phyloP scores from a whole-genome alignment of 345 rosid species.

The Orychophragmus violaceus region DNA sequence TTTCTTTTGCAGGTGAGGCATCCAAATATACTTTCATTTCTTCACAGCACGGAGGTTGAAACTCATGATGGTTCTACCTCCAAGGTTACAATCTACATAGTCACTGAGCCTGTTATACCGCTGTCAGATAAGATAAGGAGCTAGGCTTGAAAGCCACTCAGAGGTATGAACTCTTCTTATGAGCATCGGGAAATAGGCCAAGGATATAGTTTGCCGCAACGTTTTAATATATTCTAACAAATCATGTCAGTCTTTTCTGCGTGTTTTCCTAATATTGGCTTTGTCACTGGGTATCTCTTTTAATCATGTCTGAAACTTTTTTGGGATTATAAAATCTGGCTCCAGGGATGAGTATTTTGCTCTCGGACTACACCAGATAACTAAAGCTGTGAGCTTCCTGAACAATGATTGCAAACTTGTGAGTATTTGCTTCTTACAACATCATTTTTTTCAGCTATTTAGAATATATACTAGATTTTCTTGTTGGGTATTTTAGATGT shows the following conservation, averaged over 20 bases:
- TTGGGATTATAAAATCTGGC: background rate
- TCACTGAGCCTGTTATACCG: slow-evolving; percentile 98
- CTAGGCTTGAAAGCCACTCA: slow-evolving; percentile 80
- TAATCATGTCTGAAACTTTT: background rate
- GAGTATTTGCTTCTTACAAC: slow-evolving; percentile 27
- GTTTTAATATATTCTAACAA: background rate
- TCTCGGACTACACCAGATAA: slow-evolving; percentile 82
- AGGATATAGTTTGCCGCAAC: background rate
- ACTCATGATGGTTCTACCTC: slow-evolving; percentile 57
- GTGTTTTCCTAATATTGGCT: background rate
- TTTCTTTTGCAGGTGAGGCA: slow-evolving; percentile 71
- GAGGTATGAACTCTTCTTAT: slow-evolving; percentile 44
- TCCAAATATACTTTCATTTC: slow-evolving; percentile 89
- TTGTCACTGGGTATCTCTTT: background rate
- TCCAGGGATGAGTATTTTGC: slow-evolving; percentile 96
- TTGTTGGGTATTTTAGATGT: background rate
- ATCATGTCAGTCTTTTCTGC: background rate
- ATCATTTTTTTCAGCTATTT: background rate
- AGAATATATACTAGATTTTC: background rate
- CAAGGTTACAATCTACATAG: slow-evolving; percentile 77
- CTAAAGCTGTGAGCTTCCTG: slow-evolving; percentile 98
- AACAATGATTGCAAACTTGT: slow-evolving; percentile 98
- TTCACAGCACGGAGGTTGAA: slow-evolving; percentile 92
- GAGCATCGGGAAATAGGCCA: background rate
- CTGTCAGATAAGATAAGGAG: slow-evolving; percentile 91